Evolutionary conservation across 306 rosid species (phyloP), one percentile per base, ranked within the genome.

Genomic region (Cyclanthera cordifolia): DNA sequence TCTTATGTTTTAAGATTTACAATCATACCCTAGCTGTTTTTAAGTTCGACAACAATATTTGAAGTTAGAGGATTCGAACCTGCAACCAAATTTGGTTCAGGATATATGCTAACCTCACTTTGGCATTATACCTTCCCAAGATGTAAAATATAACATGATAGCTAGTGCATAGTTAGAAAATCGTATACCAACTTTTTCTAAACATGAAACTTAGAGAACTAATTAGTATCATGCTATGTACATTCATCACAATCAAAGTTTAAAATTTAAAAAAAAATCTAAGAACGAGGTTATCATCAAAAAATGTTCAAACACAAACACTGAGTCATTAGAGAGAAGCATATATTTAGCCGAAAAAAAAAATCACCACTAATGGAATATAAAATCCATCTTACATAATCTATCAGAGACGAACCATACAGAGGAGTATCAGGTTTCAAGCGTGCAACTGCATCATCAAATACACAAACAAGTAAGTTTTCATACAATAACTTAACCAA

Each of bases 351-450:
- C 15, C 1, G 6, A 43, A 43, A 43, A 43, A 43, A 28, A 28
- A 28, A 28, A 28, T 2, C 32, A 28, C 32, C 20, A 49, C 20
- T 16, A 47, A 49, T 4, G 53, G 53, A 49, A n/a, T 16, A 16
- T 4, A 28, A 4, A 56, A 27, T 28, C 3, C 63, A 27, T 14
- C 76, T 37, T 74, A 90, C 97, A 59, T 47, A 69, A 43, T 86
- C 90, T 76, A 90, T 86, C 4, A 28, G 65, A 68, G 90, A 83
- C 30, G 84, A 86, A 61, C 93, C 90, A 79, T 15, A 86, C 1
- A 90, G 65, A 58, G 65, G 74, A 72, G 79, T 59, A 46, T 79
- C 84, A 54, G 73, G 72, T 75, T 82, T 80, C 82, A 83, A 69
- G 74, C 86, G 86, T 32, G 93, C 59, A 70, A 90, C 97, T 90